A percentile compares a stretch with the other conserved stretches of the same genome.
phyloP scores from a whole-genome alignment of 768 basidiomycete genomes.

The Boletales sp. region DNA sequence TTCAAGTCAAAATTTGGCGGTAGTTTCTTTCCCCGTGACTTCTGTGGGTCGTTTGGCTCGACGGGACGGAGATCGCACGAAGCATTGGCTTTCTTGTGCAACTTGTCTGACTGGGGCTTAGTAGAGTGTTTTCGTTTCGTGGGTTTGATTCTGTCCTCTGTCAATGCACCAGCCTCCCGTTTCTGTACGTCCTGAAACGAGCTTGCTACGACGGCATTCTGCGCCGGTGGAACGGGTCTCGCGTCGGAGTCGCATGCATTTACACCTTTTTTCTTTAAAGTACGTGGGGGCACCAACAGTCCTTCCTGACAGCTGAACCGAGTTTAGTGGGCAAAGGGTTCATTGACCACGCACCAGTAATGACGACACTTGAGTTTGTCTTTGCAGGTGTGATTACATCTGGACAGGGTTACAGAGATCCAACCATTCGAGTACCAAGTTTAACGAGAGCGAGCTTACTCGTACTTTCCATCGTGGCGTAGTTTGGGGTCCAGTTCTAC shows the following conservation, averaged over 20 bases:
- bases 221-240: neutral
- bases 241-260: constrained; percentile 18
- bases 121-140: constrained; percentile 17
- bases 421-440: neutral
- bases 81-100: constrained; percentile 44
- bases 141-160: constrained; percentile 23
- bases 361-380: constrained; percentile 75
- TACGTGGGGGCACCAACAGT: constrained; percentile 46
- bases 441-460: constrained; percentile 36
- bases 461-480: constrained; percentile 61
- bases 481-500: constrained; percentile 29
- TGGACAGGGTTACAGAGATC: constrained; percentile 22
- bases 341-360: constrained; percentile 47
- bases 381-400: constrained; percentile 80
- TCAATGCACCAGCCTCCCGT: neutral
- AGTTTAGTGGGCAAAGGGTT: constrained; percentile 6
- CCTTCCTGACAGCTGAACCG: constrained; percentile 69
- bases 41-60: constrained; percentile 24
- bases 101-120: constrained; percentile 37
- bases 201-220: constrained; percentile 3
- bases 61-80: constrained; percentile 35
- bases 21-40: constrained; percentile 14
- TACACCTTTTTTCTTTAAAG: constrained; percentile 30
- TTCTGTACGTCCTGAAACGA: constrained; percentile 2
- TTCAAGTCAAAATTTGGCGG: constrained; percentile 49